These are phyloP conservation scores for Baeospora myosura DNA, from an alignment of 1,284 basidiomycete genomes.

Conservation along the genomic window DNA sequence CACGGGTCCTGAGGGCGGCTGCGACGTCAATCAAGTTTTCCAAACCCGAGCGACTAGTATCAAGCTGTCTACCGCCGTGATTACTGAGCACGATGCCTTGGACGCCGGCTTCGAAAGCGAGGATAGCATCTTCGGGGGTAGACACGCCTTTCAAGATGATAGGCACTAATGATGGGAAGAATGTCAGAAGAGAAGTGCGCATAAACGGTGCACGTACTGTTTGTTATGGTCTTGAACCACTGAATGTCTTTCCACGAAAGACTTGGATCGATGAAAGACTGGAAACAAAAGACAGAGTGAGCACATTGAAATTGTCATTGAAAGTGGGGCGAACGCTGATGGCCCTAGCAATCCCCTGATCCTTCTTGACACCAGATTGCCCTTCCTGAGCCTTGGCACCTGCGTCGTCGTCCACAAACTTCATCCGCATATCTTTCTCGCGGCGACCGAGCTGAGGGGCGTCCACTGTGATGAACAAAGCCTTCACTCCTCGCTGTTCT, in stretches of 20 bases:
- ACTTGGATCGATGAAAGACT: slow-evolving; percentile 11
- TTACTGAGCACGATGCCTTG: slow-evolving; percentile 89
- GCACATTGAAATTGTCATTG: no score
- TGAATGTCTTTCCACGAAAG: slow-evolving; percentile 21
- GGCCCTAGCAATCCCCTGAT: no score
- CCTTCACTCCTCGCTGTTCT: slow-evolving; percentile 69
- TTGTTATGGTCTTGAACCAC: slow-evolving; percentile 25
- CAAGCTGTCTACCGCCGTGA: slow-evolving; percentile 75
- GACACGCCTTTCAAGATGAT: no score
- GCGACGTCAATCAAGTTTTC: slow-evolving; percentile 64
- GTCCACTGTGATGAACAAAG: slow-evolving; percentile 89
- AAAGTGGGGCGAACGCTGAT: neutral
- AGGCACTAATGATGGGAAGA: slow-evolving; percentile 13
- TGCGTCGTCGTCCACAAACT: slow-evolving; percentile 56
- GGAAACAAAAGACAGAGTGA: no score
- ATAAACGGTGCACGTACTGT: slow-evolving; percentile 15
- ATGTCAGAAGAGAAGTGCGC: neutral
- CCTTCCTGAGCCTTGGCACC: no score
- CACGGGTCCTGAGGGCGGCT: slow-evolving; percentile 45
- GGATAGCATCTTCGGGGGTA: slow-evolving; percentile 66
- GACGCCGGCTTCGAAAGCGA: slow-evolving; percentile 82
- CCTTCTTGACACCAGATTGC: slow-evolving; percentile 42
- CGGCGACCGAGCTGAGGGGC: slow-evolving; percentile 82
- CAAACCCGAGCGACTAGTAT: slow-evolving; percentile 56
- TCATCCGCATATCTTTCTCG: slow-evolving; percentile 68